phyloP scores from a whole-genome alignment of 2,329 filamentous ascomycete genomes.

The Colletotrichum tropicale region DNA sequence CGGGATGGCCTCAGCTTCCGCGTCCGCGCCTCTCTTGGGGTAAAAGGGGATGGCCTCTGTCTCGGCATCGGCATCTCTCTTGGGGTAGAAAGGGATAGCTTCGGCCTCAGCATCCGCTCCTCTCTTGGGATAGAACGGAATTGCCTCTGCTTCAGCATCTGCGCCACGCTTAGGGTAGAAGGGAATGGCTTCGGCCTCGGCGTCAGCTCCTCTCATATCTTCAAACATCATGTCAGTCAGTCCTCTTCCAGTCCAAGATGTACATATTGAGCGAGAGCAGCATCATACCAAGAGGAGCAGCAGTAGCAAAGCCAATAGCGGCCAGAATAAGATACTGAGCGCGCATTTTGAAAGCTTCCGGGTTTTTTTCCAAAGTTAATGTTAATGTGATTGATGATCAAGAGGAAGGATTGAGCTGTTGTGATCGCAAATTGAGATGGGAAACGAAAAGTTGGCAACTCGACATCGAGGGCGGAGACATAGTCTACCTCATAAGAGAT shows the following conservation, averaged over 20 bases:
- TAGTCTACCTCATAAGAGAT: no score
- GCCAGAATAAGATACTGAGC: not conserved
- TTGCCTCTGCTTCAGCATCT: not conserved
- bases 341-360: not conserved
- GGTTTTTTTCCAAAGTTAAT: not conserved
- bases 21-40: not conserved
- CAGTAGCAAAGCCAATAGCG: not conserved
- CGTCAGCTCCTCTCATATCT: not conserved
- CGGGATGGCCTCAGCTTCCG: not conserved
- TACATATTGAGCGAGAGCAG: not conserved
- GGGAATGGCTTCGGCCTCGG: not conserved
- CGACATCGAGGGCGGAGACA: no score
- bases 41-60: not conserved
- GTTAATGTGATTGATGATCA: not conserved
- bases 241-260: not conserved
- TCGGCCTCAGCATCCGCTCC: not conserved
- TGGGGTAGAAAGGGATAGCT: not conserved
- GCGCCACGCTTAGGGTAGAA: not conserved
- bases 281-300: not conserved
- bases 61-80: not conserved
- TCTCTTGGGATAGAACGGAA: not conserved
- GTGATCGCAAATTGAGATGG: no score
- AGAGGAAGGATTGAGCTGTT: no score
- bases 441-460: no score
- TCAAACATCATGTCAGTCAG: not conserved